Conservation (phyloP, 1,139 yeast genomes). For the Saccharomycopsis hybrid region DNA sequence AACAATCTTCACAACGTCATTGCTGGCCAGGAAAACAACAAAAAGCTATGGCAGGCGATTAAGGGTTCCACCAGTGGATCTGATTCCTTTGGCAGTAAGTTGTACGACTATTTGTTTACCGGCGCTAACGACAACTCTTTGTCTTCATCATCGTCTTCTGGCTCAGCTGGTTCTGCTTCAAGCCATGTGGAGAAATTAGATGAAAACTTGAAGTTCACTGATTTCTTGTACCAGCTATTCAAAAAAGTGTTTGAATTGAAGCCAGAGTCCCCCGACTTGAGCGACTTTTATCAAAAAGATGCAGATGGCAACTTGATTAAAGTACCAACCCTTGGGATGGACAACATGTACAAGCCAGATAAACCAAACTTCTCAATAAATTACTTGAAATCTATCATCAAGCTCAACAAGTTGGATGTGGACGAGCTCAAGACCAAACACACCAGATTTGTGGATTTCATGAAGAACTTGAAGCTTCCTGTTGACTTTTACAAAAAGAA, state of each 20-base stretch:
- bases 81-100: constrained; percentile 1
- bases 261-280: constrained; percentile 14
- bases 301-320: constrained; percentile 6
- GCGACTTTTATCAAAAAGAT: constrained; percentile 5
- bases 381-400: constrained; percentile 10
- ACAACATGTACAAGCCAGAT: too few species aligned
- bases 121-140: too few species aligned
- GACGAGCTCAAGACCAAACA: constrained; percentile 14
- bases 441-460: constrained; percentile 1
- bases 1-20: too few species aligned
- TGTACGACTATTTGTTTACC: constrained; percentile 17
- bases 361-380: constrained; percentile 10
- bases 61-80: background rate
- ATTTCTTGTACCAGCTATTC: constrained; percentile 11
- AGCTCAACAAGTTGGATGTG: constrained; percentile 1
- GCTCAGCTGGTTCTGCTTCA: too few species aligned
- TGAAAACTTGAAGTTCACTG: background rate
- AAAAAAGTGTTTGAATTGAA: constrained; percentile 11
- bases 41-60: constrained; percentile 15
- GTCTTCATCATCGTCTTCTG: too few species aligned
- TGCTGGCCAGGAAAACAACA: constrained; percentile 16
- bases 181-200: constrained; percentile 1
- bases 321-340: constrained; percentile 17
- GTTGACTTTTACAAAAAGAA: constrained; percentile 12
- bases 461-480: constrained; percentile 10